Evolutionary conservation across 495 filamentous ascomycete species (phyloP), one percentile per base, ranked within the genome.

Genomic region (Penicillium canariense): DNA sequence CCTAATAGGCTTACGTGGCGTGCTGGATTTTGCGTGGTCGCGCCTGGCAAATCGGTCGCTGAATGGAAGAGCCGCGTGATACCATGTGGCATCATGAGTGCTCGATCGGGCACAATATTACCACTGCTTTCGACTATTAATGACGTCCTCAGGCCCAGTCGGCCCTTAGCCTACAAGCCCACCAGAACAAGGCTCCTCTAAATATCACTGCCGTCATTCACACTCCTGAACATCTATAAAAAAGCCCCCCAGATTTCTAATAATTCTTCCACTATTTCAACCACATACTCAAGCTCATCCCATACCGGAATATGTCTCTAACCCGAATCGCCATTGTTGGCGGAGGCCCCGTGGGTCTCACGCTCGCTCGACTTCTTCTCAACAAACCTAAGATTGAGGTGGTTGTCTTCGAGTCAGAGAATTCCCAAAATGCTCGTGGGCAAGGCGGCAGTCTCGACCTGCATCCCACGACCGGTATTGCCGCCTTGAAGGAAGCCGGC

Each of bases 361-460:
- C 75, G 7, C 76, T 87, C 10, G 81, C 81, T 8, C 70, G 74
- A 31, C 69, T 86, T 42, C 75, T 86, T 18, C 68, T 76, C 51
- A 57, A 62, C 39, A 63, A 75, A 44, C 60, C 51, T 20, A 54
- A 53, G 5, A 35, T 64, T 18, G 42, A 70, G 18, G 63, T 70
- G 54, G 74, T 67, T 38, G 46, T 84, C 26, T 84, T 74, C 63
- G 81, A 84, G 53, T 66, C 70, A 27, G 80, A 79, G 3, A 59
- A 60, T 25, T 76, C 75, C 15, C 42, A 35, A 17, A 25, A 62
- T 20, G 34, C 25, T 23, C 52, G 58, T 46, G 62, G 61, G 25
- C 81, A 79, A 70, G 81, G 80, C 36, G 81, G 82, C 39, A 78
- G 70, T 0, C 74, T 86, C 9, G 84, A 86, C 57, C 66, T 87